Percentiles rank a stretch among this genome's conserved stretches.
phyloP scores from a whole-genome alignment of 2,329 filamentous ascomycete genomes.

The Cercospora nicotianae region DNA sequence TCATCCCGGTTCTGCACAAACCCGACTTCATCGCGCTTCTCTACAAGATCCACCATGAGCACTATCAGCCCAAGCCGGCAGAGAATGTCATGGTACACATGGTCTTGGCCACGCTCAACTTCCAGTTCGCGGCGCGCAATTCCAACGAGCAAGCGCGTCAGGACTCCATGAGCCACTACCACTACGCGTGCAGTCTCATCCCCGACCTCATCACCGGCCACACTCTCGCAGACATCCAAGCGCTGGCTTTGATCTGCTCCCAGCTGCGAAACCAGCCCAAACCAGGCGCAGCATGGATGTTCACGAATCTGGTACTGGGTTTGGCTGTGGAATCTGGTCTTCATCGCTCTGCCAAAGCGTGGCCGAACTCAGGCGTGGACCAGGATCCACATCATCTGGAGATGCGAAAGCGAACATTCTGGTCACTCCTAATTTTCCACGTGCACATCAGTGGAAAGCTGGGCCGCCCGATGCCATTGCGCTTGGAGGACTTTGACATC shows the following conservation, averaged over 20 bases:
- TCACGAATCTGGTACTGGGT: constrained; percentile 64
- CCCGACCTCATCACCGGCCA: constrained; percentile 63
- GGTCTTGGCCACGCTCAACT: constrained; percentile 75
- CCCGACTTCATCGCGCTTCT: constrained; percentile 70
- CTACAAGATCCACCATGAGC: constrained; percentile 68
- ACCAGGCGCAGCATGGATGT: constrained; percentile 70
- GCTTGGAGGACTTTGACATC: constrained; percentile 73
- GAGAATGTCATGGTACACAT: constrained; percentile 74
- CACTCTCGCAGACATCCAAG: constrained; percentile 68
- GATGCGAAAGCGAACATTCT: constrained; percentile 76
- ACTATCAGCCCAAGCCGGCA: constrained; percentile 61
- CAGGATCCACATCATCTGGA: constrained; percentile 66
- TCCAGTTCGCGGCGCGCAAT: constrained; percentile 74
- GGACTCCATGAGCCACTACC: constrained; percentile 74
- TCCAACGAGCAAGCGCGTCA: constrained; percentile 58
- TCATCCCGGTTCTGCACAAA: constrained; percentile 74
- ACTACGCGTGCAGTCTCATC: constrained; percentile 69
- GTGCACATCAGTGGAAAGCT: constrained; percentile 72
- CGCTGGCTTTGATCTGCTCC: constrained; percentile 67
- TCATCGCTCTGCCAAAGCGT: constrained; percentile 67
- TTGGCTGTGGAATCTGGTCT: constrained; percentile 73
- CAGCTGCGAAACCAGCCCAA: constrained; percentile 78
- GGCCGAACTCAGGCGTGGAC: constrained; percentile 53
- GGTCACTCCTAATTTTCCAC: constrained; percentile 66
- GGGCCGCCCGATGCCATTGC: constrained; percentile 73